Conservation (phyloP, 306 rosid genomes). For the Citrullus amarus region DNA sequence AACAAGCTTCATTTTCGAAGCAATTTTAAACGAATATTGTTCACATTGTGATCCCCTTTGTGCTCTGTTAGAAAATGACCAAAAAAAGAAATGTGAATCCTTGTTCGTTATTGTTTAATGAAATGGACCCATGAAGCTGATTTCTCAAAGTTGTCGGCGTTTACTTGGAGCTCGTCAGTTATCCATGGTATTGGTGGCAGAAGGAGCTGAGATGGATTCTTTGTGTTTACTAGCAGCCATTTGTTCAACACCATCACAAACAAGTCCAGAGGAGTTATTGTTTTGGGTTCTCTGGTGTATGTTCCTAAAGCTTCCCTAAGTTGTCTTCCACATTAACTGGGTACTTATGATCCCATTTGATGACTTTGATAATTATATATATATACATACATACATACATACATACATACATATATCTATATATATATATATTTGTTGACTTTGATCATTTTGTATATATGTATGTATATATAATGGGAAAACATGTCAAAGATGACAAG, state of each 20-base stretch:
- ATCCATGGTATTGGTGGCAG: slow-evolving; percentile 43
- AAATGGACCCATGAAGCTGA: slow-evolving; percentile 69
- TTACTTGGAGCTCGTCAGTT: slow-evolving; percentile 48
- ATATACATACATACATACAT: too few relatives aligned
- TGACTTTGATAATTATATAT: too few relatives aligned
- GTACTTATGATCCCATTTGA: neutral
- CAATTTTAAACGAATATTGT: neutral
- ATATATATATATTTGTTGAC: neutral
- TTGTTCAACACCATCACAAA: slow-evolving; percentile 58
- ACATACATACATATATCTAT: too few relatives aligned
- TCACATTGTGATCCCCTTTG: neutral
- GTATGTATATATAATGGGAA: neutral
- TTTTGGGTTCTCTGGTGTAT: slow-evolving; percentile 55
- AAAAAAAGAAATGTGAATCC: neutral
- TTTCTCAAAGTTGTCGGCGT: slow-evolving; percentile 61
- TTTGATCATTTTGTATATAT: neutral
- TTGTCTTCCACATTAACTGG: neutral
- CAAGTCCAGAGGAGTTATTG: slow-evolving; percentile 15
- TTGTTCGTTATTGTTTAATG: slow-evolving; percentile 26
- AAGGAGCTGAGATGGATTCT: slow-evolving; percentile 28
- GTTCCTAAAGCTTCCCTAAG: neutral
- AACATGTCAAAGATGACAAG: neutral
- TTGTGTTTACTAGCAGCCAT: slow-evolving; percentile 25
- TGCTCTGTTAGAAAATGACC: neutral
- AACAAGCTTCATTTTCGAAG: neutral